Conservation (phyloP, 2,329 filamentous ascomycete species). For the Incumbomyces delicatus region DNA sequence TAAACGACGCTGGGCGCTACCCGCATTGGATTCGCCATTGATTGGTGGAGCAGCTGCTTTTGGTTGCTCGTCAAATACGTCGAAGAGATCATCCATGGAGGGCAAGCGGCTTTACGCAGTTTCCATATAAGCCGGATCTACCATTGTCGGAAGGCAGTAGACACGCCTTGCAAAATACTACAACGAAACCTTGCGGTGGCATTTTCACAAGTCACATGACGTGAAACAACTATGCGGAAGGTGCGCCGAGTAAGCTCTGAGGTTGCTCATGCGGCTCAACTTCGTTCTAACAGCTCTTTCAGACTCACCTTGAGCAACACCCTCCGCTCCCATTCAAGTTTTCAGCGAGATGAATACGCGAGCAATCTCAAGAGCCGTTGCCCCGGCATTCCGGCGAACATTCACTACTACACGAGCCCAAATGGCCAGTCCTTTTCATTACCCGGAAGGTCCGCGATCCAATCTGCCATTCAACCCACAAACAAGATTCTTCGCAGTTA, state of each 20-base stretch:
- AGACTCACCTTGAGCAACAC: no score
- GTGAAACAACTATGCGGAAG: background rate
- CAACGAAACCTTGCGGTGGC: no score
- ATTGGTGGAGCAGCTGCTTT: conserved; percentile 29
- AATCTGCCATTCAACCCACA: conserved; percentile 97
- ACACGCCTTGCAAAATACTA: no score
- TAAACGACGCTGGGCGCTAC: conserved; percentile 51
- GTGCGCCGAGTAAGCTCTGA: background rate
- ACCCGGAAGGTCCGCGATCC: conserved; percentile 87
- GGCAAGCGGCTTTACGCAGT: background rate
- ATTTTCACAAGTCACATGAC: background rate
- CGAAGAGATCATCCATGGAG: conserved; percentile 68
- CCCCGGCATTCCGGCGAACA: conserved; percentile 70
- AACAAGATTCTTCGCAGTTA: conserved; percentile 70
- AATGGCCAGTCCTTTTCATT: conserved; percentile 89
- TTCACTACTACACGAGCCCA: conserved; percentile 80
- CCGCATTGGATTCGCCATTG: conserved; percentile 26
- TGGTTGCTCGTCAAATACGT: conserved; percentile 65
- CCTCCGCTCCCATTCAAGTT: background rate
- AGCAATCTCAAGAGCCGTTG: conserved; percentile 56
- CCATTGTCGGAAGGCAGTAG: no score
- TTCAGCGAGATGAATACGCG: conserved; percentile 65
- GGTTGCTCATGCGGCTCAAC: background rate
- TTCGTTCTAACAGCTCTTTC: background rate
- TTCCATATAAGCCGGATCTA: no score